Evolutionary conservation across 2,329 filamentous ascomycete genomes (phyloP), one percentile per base, ranked within the genome.

Genomic region (Trichoderma pleuroti): DNA sequence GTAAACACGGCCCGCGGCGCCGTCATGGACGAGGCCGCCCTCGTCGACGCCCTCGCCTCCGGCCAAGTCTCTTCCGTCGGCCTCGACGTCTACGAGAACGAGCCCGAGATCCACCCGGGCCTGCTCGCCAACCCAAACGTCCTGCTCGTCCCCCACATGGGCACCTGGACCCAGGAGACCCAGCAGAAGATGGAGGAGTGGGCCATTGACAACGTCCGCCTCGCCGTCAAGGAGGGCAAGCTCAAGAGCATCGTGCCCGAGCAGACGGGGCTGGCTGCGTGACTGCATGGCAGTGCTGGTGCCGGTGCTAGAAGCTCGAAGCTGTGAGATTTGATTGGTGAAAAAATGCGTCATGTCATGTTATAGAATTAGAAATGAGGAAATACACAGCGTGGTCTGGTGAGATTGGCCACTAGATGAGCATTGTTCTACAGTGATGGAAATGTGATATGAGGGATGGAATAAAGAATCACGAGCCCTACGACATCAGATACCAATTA

Each of bases 1-100:
- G 86, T 96, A 76, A 97, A 96, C 82, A 95, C 93, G 0, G 93
- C 93, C 11, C 90, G 93, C 21, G 93, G 93, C 28, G 92, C 92
- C 34, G 89, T 96, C 69, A 92, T 97, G 76, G 91, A 97, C 76
- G 93, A 97, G 80, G 90, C 85, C 8, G 93, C 93, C 2, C 87
- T 97, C 9, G 93, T 94, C 7, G 82, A 88, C 57, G 92, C 93
- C 1, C 84, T 97, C 2, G 86, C 91, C 24, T 85, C 82, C 18
- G 92, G 93, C 8, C 87, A 89, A 71, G 92, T 97, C 54, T 86
- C 86, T 74, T 91, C 88, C 12, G 90, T 84, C 16, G 93, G 93
- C 1, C 84, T 97, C 6, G 93, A 97, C 78, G 93, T 97, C 63
- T 97, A 90, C 77, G 93, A 97, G 78, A 85, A 94, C 46, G 93